phyloP scores from a whole-genome alignment of 106 monocot species.

The Triglochin maritima region DNA sequence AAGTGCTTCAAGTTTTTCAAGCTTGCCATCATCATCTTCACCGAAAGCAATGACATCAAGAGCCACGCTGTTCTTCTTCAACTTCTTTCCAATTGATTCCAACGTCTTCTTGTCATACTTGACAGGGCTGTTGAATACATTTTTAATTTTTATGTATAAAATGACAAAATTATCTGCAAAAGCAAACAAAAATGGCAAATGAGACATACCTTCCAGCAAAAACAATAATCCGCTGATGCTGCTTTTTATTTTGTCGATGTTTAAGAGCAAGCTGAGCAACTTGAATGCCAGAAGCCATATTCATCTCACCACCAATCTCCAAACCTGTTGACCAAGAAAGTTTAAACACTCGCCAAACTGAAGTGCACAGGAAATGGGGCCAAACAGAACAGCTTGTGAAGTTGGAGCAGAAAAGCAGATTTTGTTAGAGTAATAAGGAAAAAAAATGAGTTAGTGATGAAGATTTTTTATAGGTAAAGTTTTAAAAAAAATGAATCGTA shows the following conservation, averaged over 20 bases:
- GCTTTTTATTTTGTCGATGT: slow-evolving; percentile 94
- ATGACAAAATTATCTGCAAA: too few species aligned
- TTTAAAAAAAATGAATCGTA: too few species aligned
- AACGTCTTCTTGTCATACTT: slow-evolving; percentile 73
- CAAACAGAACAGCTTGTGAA: too few species aligned
- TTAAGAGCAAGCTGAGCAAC: slow-evolving; percentile 97
- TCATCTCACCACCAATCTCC: slow-evolving; percentile 79
- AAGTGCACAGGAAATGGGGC: too few species aligned
- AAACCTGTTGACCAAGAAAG: slow-evolving; percentile 27
- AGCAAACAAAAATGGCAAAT: not conserved
- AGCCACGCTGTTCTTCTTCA: slow-evolving; percentile 95
- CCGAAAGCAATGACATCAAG: slow-evolving; percentile 96
- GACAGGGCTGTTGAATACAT: slow-evolving; percentile 39
- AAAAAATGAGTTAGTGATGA: too few species aligned
- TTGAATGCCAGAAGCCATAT: slow-evolving; percentile 86
- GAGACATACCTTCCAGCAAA: slow-evolving; percentile 76
- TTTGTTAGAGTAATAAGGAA: too few species aligned
- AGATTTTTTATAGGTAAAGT: too few species aligned
- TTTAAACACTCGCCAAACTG: too few species aligned
- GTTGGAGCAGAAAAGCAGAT: too few species aligned
- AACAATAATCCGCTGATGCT: slow-evolving; percentile 94
- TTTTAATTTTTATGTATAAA: too few species aligned
- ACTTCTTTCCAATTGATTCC: slow-evolving; percentile 76
- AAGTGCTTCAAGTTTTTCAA: slow-evolving; percentile 85
- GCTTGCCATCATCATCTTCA: slow-evolving; percentile 74